Evolutionary conservation across 2,329 filamentous ascomycete genomes (phyloP).

Genomic region (Fusarium denticulatum): DNA sequence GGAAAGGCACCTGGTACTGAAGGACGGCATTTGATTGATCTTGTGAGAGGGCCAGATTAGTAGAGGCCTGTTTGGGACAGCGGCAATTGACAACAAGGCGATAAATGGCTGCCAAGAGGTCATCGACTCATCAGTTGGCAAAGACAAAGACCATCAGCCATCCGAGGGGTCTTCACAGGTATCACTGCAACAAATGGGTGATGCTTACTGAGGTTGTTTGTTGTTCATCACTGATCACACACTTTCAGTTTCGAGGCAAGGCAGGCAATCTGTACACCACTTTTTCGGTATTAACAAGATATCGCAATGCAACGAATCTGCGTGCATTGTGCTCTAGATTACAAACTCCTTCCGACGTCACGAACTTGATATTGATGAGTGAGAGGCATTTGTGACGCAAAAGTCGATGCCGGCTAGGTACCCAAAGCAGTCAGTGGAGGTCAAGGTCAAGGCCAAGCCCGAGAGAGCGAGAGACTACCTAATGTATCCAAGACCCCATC

Average conservation of each 20-base stretch:
- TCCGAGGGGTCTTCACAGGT: neutral
- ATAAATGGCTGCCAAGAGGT: constrained; percentile 27
- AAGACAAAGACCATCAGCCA: neutral
- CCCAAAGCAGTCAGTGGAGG: neutral
- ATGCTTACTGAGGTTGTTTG: neutral
- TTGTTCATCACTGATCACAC: neutral
- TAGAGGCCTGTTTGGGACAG: neutral
- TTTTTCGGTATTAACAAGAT: neutral
- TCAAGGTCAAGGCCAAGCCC: neutral
- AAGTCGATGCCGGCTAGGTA: neutral
- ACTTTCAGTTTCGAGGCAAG: neutral
- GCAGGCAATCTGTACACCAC: neutral
- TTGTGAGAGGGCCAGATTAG: neutral
- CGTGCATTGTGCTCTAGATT: neutral
- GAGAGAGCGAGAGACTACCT: no score
- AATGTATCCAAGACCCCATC: neutral
- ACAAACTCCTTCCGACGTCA: neutral
- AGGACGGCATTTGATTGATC: constrained; percentile 22
- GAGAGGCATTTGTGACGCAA: constrained; percentile 9
- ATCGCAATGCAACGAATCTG: neutral
- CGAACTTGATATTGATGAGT: neutral
- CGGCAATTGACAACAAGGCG: neutral
- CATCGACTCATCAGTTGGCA: neutral
- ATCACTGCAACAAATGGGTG: neutral
- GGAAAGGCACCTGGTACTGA: constrained; percentile 5